These are phyloP conservation scores for Fusarium coicis DNA, from an alignment of 2,329 filamentous ascomycete genomes.

Conservation along the genomic window DNA sequence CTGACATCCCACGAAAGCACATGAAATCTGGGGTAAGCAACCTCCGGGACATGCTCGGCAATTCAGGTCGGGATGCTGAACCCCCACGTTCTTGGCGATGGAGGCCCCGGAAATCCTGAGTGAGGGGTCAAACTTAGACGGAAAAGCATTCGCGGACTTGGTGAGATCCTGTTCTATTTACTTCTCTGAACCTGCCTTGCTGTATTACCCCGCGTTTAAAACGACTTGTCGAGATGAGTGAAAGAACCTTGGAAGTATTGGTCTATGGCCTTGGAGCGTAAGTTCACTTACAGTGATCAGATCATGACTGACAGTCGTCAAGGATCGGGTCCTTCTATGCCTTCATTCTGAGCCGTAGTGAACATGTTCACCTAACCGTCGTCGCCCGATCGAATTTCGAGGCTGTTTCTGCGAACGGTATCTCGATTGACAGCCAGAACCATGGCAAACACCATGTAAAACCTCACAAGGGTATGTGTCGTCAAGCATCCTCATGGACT, in stretches of 20 bases:
- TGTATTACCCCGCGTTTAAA: background rate
- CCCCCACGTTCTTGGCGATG: conserved; percentile 7
- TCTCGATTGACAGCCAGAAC: conserved; percentile 63
- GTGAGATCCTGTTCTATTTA: background rate
- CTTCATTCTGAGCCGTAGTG: conserved; percentile 59
- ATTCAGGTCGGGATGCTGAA: background rate
- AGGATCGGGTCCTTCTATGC: conserved; percentile 69
- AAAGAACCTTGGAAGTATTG: conserved; percentile 49
- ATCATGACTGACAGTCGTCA: background rate
- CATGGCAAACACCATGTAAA: conserved; percentile 65
- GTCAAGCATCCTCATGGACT: accelerated
- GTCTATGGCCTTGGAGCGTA: conserved; percentile 66
- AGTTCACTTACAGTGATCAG: conserved; percentile 27
- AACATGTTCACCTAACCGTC: conserved; percentile 63
- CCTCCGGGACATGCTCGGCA: background rate
- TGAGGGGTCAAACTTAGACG: conserved; percentile 5
- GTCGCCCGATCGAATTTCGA: conserved; percentile 71
- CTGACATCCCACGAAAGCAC: background rate
- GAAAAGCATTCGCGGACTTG: background rate
- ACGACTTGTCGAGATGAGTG: conserved; percentile 42
- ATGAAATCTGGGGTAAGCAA: background rate
- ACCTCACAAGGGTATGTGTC: conserved; percentile 54
- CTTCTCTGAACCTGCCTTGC: background rate
- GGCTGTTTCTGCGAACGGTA: conserved; percentile 63
- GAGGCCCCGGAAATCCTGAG: background rate